These are phyloP conservation scores for Apiospora phragmitis DNA, from an alignment of 2,329 filamentous ascomycete species.

Conservation along the genomic window DNA sequence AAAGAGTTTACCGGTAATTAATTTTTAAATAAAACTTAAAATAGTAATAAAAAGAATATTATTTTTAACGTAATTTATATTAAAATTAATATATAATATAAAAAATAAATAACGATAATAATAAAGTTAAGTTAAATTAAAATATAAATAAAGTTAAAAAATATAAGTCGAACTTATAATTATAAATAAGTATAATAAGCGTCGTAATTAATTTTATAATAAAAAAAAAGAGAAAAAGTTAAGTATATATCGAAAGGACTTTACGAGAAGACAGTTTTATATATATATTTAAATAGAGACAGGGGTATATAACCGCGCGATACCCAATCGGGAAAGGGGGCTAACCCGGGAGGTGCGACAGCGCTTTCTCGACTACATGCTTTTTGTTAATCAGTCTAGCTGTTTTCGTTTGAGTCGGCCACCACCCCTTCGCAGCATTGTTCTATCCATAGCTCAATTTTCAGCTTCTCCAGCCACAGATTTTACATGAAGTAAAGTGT, in stretches of 20 bases:
- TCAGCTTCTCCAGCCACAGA: background rate
- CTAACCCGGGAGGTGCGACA: constrained; percentile 2
- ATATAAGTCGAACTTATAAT: no score
- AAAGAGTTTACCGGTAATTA: no score
- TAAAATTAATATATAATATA: no score
- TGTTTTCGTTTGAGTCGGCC: background rate
- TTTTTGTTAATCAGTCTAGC: background rate
- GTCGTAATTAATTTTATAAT: no score
- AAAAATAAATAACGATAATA: no score
- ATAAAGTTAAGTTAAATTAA: no score
- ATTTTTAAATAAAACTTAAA: no score
- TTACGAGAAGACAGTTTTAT: background rate
- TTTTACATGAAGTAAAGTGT: background rate
- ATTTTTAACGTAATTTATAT: no score
- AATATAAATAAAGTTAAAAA: no score
- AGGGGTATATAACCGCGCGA: background rate
- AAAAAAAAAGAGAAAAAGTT: background rate
- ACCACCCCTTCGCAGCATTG: background rate
- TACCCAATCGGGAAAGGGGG: background rate
- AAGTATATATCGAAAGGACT: background rate
- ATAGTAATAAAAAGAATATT: no score
- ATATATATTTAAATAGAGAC: background rate
- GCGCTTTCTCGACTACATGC: background rate
- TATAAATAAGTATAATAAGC: no score
- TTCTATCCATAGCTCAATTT: background rate